Evolutionary conservation across 179 eudicot species (phyloP).

Genomic region (Sideroxylon spinosum): DNA sequence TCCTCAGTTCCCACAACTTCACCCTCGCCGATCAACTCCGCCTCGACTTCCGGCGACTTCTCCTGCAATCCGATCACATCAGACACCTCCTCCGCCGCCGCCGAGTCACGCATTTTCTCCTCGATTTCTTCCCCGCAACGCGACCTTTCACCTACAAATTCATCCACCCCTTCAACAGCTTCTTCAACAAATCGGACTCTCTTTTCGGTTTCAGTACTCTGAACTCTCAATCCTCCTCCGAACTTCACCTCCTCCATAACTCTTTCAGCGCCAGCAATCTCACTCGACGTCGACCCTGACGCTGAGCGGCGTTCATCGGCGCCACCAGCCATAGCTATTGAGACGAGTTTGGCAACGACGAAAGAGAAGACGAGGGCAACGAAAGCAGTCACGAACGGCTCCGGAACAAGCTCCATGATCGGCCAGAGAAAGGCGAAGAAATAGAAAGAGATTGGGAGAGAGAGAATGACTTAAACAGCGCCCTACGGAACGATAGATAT

Average conservation of each 20-base stretch:
- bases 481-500: neutral
- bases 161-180: conserved; percentile 23
- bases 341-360: conserved; percentile 35
- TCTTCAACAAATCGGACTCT: conserved; percentile 39
- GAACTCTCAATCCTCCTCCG: conserved; percentile 26
- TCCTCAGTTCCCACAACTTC: neutral
- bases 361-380: conserved; percentile 31
- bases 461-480: neutral
- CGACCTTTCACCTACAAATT: neutral
- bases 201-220: conserved; percentile 24
- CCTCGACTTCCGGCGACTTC: neutral
- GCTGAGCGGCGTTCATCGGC: neutral
- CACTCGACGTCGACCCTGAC: neutral
- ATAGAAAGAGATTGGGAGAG: conserved; percentile 4
- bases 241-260: conserved; percentile 24
- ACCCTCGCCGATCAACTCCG: neutral
- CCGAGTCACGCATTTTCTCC: conserved; percentile 9
- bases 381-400: conserved; percentile 31
- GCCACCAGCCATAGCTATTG: conserved; percentile 14
- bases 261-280: conserved; percentile 8
- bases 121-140: neutral
- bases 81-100: neutral
- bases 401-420: conserved; percentile 40
- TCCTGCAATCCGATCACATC: neutral
- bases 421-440: neutral